A percentile compares a stretch with the other conserved stretches of the same genome.
Evolutionary conservation across 495 filamentous ascomycete genomes (phyloP).

Genomic region (Talaromyces liani): DNA sequence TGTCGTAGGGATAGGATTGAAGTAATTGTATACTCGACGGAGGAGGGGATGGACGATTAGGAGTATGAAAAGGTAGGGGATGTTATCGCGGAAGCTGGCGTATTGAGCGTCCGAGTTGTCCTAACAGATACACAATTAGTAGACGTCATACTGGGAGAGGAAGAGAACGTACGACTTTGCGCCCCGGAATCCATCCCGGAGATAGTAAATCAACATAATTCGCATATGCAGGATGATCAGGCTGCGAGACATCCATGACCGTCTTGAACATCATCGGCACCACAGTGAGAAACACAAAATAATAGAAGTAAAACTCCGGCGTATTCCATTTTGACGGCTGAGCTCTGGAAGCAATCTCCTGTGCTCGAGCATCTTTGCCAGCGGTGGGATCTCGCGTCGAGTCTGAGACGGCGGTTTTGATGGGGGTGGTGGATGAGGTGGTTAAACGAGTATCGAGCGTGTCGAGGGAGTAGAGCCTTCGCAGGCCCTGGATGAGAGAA

Average conservation of each 20-base stretch:
- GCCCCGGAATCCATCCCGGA: conserved; percentile 89
- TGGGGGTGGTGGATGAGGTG: conserved; percentile 58
- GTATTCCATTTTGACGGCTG: conserved; percentile 72
- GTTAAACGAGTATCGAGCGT: conserved; percentile 92
- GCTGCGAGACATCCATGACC: conserved; percentile 79
- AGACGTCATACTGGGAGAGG: background rate
- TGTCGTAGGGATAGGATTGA: conserved; percentile 13
- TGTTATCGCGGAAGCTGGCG: conserved; percentile 74
- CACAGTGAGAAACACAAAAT: conserved; percentile 54
- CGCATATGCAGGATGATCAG: conserved; percentile 71
- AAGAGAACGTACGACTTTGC: conserved; percentile 63
- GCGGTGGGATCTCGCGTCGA: conserved; percentile 21
- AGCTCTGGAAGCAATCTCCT: conserved; percentile 34
- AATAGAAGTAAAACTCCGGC: conserved; percentile 80
- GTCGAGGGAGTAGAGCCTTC: conserved; percentile 71
- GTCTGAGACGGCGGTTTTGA: conserved; percentile 42
- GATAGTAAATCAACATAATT: conserved; percentile 66
- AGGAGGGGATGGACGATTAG: conserved; percentile 70
- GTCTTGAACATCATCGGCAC: conserved; percentile 90
- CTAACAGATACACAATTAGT: conserved; percentile 26
- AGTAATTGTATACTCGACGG: conserved; percentile 58
- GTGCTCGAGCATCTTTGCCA: conserved; percentile 38
- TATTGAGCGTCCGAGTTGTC: conserved; percentile 92
- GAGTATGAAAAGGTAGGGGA: conserved; percentile 68
- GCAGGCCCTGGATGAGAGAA: conserved; percentile 26